Conservation (phyloP, 257 asterid species). For the Solanum appendiculatum region DNA sequence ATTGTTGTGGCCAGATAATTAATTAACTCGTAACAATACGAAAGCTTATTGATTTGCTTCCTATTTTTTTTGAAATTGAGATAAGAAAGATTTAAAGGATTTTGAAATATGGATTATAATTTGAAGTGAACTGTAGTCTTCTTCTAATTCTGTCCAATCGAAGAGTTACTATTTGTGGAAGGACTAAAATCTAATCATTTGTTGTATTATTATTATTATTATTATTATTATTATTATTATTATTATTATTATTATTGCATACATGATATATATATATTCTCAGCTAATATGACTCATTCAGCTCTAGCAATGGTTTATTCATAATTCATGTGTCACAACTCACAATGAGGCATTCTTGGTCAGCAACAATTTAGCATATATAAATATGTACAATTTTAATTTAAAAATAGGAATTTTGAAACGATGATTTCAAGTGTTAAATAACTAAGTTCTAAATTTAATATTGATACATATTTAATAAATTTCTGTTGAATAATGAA, state of each 20-base stretch:
- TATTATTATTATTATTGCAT: not conserved
- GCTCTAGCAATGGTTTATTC: not conserved
- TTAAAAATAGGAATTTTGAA: too few relatives aligned
- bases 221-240: too few relatives aligned
- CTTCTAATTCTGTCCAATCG: not conserved
- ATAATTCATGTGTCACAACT: not conserved
- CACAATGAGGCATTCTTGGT: not conserved
- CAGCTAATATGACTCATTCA: not conserved
- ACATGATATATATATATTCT: not conserved
- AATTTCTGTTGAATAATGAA: too few relatives aligned
- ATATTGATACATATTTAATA: too few relatives aligned
- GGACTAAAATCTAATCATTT: not conserved
- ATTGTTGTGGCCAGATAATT: not conserved
- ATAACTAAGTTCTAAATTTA: not conserved
- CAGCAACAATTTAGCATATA: not conserved
- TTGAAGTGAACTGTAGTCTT: not conserved
- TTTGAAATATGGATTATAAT: not conserved
- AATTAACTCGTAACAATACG: not conserved
- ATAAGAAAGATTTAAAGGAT: not conserved
- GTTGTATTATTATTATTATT: not conserved
- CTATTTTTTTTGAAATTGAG: not conserved
- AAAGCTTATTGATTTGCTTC: too few relatives aligned
- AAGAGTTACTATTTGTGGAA: not conserved
- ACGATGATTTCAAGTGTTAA: not conserved
- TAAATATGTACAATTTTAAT: too few relatives aligned